These are phyloP conservation scores for Syncephalastrum monosporum DNA, from an alignment of 371 early-diverging fungal species.

Conservation along the genomic window DNA sequence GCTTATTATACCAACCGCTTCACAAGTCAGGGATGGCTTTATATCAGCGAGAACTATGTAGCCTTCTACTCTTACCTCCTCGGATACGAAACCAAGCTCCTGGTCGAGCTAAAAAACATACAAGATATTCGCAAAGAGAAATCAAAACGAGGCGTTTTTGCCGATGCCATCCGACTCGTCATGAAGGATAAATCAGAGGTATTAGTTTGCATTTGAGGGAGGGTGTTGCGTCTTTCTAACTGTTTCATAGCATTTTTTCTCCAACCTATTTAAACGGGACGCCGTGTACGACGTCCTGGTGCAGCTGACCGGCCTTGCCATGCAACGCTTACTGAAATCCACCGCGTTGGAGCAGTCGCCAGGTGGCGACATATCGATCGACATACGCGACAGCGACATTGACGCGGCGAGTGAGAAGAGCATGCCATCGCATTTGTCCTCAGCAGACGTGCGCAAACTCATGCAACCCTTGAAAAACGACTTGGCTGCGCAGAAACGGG, in stretches of 20 bases:
- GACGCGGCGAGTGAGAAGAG: conserved; percentile 29
- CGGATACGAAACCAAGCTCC: conserved; percentile 88
- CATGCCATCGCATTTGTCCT: conserved; percentile 15
- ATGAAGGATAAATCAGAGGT: conserved; percentile 81
- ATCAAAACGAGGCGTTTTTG: conserved; percentile 82
- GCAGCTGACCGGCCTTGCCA: conserved; percentile 82
- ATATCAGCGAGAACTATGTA: conserved; percentile 88
- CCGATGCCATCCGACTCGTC: conserved; percentile 85
- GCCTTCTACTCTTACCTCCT: conserved; percentile 95
- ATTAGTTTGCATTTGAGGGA: conserved; percentile 1
- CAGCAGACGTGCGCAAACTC: conserved; percentile 33
- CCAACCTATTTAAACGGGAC: conserved; percentile 93
- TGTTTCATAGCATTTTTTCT: conserved; percentile 72
- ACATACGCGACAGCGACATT: conserved; percentile 36
- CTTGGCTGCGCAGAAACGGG: conserved; percentile 74
- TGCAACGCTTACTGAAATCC: conserved; percentile 85
- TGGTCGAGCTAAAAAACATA: conserved; percentile 88
- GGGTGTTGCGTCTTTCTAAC: neutral
- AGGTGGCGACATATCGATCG: conserved; percentile 50
- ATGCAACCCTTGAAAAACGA: conserved; percentile 57
- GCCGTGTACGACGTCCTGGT: conserved; percentile 87
- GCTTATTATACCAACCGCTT: conserved; percentile 81
- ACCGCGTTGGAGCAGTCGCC: conserved; percentile 72
- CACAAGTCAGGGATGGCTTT: conserved; percentile 96
- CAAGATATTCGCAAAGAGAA: conserved; percentile 82